Percentiles rank a stretch among this genome's conserved stretches.
Conservation (phyloP, 495 filamentous ascomycete genomes). For the Hypoxylon lenormandii region DNA sequence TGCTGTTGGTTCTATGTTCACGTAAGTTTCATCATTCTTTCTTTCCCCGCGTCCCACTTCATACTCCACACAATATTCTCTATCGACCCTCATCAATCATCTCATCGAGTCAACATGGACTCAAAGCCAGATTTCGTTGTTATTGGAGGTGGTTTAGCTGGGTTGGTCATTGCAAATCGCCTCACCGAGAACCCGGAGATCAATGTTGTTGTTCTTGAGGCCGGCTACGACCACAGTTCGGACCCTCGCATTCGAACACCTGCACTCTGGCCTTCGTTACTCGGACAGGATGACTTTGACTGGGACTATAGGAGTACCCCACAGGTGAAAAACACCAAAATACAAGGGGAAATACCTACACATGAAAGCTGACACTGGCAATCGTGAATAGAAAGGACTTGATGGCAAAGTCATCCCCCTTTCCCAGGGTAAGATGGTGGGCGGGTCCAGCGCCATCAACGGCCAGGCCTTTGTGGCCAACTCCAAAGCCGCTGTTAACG, state of each 20-base stretch:
- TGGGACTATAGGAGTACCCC: background rate
- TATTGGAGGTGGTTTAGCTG: constrained; percentile 62
- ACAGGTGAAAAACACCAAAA: background rate
- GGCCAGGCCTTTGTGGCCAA: constrained; percentile 23
- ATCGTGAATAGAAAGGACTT: background rate
- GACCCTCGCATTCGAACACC: background rate
- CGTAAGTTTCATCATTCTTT: no score
- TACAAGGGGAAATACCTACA: no score
- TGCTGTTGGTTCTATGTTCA: no score
- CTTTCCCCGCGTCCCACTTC: no score
- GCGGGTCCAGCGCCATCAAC: constrained; percentile 42
- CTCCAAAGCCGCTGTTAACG: constrained; percentile 47
- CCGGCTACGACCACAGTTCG: background rate
- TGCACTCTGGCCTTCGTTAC: background rate
- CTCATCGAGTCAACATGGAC: background rate
- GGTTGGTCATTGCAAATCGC: constrained; percentile 62
- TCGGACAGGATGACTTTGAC: background rate
- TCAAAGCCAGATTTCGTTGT: constrained; percentile 58
- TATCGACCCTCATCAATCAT: no score
- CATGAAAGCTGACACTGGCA: background rate
- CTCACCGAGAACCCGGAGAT: constrained; percentile 60
- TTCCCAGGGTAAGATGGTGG: constrained; percentile 22
- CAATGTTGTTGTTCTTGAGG: background rate
- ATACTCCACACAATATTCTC: no score
- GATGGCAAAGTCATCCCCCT: background rate